Evolutionary conservation across 768 basidiomycete species (phyloP), one percentile per base, ranked within the genome.

Genomic region (Lactifluus volemus): DNA sequence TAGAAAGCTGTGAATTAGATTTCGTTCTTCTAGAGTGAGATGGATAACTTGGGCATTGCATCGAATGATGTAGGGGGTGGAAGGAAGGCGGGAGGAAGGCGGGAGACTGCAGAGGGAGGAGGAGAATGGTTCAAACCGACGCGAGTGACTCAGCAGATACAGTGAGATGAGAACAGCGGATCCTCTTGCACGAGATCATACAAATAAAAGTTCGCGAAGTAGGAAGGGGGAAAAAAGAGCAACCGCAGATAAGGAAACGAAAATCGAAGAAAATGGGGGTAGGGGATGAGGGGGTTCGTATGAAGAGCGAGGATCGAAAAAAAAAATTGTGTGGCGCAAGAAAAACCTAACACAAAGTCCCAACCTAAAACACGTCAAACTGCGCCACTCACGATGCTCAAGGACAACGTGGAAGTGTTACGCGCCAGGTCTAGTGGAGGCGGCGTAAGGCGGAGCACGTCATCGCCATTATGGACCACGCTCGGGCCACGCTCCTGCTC

Each of bases 391-490:
- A 60, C 57, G 42, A 66, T 59, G 47, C 60, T 65, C 64, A 66
- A 49, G 11, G 65, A 66, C 41, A 66, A 55, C 54, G 49, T 61
- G 21, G 65, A 66, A 10, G 63, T 54, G 17, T 66, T 66, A 45
- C 63, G 64, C 42, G 41, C 53, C 34, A 65, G 12, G 21, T 64
- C 59, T 6, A 65, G 42, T 21, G 49, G 48, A 34, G 42, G 53
- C 15, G 52, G 61, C 39, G 41, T 65, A 10, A 58, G 56, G 15
- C 49, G 41, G 12, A 53, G 3, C 39, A 38, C 15, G 7, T 36
- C 57, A 7, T 45, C 32, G 9, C 49, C 49, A 8, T 58, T 55
- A 11, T 42, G 50, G 11, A 29, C 63, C 44, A 42, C 48, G n/a
- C 47, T 60, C 44, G 30, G n/a, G 17, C 49, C 47, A 9, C 63